Evolutionary conservation across 495 filamentous ascomycete genomes (phyloP).

Genomic region (Annulohypoxylon maeteangense): DNA sequence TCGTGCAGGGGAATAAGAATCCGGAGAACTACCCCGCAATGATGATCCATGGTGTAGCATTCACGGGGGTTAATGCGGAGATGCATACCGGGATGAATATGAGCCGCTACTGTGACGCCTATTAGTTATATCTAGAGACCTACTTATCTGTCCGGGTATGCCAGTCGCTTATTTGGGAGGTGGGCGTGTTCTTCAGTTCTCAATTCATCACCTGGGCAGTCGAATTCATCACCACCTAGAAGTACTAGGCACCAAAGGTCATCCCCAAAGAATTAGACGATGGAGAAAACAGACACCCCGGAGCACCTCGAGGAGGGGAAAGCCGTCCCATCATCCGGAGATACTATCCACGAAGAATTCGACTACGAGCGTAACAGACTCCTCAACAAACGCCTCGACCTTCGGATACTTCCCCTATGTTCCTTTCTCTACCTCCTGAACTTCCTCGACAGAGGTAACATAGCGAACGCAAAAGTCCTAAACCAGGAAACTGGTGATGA

Average conservation of each 20-base stretch:
- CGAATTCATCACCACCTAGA: too few species aligned
- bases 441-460: conserved; percentile 85
- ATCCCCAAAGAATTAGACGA: not conserved
- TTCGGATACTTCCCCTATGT: conserved; percentile 50
- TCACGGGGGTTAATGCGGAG: conserved; percentile 26
- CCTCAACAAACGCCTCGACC: conserved; percentile 33
- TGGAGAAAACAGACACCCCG: conserved; percentile 31
- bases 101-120: not conserved
- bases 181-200: too few species aligned
- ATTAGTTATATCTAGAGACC: not conserved
- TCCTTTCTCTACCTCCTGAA: conserved; percentile 83
- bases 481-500: conserved; percentile 39
- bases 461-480: conserved; percentile 84
- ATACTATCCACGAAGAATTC: conserved; percentile 16
- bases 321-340: conserved; percentile 4
- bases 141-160: not conserved
- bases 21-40: conserved; percentile 29
- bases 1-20: not conserved
- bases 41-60: not conserved
- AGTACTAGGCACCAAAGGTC: not conserved
- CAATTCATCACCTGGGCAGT: too few species aligned
- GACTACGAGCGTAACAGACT: conserved; percentile 26
- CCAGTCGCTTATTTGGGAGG: not conserved
- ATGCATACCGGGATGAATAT: conserved; percentile 18
- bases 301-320: conserved; percentile 23